Base-by-base conservation (phyloP, 2,329 filamentous ascomycete species). In the Fusarium duplospermum region DNA sequence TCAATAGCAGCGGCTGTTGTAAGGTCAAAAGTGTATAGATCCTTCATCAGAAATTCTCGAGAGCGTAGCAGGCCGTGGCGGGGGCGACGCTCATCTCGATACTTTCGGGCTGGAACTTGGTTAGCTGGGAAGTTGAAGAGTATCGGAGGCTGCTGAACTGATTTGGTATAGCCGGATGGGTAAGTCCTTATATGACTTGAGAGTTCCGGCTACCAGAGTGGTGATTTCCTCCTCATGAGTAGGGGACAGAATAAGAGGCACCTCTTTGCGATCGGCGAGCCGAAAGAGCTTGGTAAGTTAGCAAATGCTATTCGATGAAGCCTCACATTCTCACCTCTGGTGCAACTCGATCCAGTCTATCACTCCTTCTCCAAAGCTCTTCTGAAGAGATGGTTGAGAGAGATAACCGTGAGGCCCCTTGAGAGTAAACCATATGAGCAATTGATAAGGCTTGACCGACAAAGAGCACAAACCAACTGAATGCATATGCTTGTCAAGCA, bases 141-240 rank as follows among this genome's bases (percentile, higher is more conserved):
- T 9, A 11, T 18, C 9, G 22, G 4, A 60, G 20, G 24, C n/a
- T 22, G 29, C 4, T 76, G 22, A 35, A 93, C 93, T 92, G 58
- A 96, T 96, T 81, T 99, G 96, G 79, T 98, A 99, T 0, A 99
- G 85, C 50, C 95, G 90, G 27, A 98, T 81, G 1, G 96, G 96
- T 10, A 98, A 86, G 52, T 94, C 92, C 79, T 95, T 96, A 81
- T 98, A 96, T 1, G 95, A 98, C 47, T 91, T 90, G 1, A 95
- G 86, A 18, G 92, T 89, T 65, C 88, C 89, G 5, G 91, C 90
- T 2, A 98, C 93, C 3, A 99, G 86, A 0, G 88, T 86, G 0
- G 96, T 99, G 76, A 99, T 96, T 80, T 99, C 96, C 81, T 99
- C 96, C 80, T 99, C 96, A 71, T 99, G 96, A 0, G 96, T 99